Conservation (phyloP, 441 rosid species). For the Rhodomyrtus psidioides region DNA sequence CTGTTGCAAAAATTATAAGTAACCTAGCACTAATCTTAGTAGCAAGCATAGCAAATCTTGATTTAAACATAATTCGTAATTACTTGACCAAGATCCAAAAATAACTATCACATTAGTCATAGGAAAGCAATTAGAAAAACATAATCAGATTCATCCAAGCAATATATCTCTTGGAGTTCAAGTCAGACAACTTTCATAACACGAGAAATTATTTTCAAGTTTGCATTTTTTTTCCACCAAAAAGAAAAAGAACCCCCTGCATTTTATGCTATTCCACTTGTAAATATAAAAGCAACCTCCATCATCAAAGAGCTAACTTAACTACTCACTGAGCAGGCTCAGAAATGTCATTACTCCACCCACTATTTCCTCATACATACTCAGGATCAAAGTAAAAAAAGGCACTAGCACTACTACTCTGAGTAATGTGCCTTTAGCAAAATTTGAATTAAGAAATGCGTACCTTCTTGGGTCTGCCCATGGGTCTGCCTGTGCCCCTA, state of each 20-base stretch:
- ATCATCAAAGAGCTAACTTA: background rate
- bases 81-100: background rate
- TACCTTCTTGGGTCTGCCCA: slow-evolving; percentile 77
- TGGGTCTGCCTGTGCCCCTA: slow-evolving; percentile 30
- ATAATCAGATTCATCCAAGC: background rate
- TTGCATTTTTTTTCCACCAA: background rate
- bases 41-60: background rate
- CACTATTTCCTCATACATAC: background rate
- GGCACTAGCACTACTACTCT: background rate
- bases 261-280: background rate
- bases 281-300: background rate
- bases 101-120: background rate
- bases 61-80: background rate
- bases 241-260: background rate
- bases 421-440: background rate
- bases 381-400: background rate
- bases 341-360: background rate
- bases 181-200: background rate
- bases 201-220: background rate
- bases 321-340: background rate
- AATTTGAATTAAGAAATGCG: background rate
- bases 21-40: background rate
- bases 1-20: background rate
- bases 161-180: background rate
- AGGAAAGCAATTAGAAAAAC: background rate